phyloP scores from a whole-genome alignment of 306 rosid species.

The Potentilla sterilis region DNA sequence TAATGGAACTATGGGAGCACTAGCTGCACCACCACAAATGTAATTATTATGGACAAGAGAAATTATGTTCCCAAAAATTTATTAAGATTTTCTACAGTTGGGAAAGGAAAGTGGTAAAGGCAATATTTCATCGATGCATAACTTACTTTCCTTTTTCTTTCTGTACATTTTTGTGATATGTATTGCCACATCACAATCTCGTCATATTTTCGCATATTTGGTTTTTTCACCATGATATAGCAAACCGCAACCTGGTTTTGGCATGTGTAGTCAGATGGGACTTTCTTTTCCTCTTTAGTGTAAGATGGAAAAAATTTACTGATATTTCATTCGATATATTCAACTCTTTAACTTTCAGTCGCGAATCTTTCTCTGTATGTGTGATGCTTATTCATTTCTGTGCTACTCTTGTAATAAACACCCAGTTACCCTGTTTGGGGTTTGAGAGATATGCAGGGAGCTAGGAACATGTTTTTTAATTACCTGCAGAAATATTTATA shows the following conservation, averaged over 20 bases:
- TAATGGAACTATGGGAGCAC: conserved; percentile 22
- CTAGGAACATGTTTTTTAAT: neutral
- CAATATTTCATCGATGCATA: neutral
- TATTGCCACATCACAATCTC: neutral
- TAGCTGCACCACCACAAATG: conserved; percentile 29
- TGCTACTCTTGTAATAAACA: neutral
- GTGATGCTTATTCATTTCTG: neutral
- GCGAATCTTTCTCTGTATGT: neutral
- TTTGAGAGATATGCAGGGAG: neutral
- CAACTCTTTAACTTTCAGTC: neutral
- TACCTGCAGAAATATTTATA: neutral
- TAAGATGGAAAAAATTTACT: neutral
- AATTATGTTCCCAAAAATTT: neutral
- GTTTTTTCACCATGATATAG: neutral
- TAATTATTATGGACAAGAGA: conserved; percentile 15
- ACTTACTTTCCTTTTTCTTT: neutral
- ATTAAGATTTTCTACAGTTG: neutral
- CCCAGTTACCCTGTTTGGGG: neutral
- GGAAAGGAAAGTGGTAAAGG: neutral
- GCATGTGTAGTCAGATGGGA: neutral
- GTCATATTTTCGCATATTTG: neutral
- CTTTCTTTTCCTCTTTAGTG: neutral
- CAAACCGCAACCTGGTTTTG: neutral
- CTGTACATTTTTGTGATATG: conserved; percentile 10
- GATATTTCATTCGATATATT: neutral